Evolutionary conservation across 805 yeast species (phyloP), one percentile per base, ranked within the genome.

Genomic region (Lachancea waltii): DNA sequence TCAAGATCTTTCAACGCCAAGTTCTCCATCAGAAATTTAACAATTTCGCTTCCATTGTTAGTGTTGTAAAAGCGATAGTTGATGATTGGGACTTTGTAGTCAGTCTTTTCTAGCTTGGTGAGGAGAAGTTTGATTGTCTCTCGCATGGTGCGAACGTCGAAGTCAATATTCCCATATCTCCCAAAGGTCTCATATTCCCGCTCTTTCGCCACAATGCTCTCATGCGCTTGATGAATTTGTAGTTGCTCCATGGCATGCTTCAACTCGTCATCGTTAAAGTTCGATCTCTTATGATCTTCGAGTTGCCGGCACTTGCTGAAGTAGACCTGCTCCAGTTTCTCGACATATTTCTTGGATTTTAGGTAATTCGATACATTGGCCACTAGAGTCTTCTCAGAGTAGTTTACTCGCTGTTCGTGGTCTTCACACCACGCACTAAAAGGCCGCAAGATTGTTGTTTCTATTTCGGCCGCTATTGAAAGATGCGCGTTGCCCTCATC

Each of bases 281-380:
- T 43, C 6, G 48, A 30, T 35, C 50, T 47, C 34, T 49, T 60
- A 40, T 75, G 70, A 40, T 81, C 85, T 56, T 85, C 95, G 37
- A 82, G 66, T 43, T 76, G 63, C 36, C 94, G 66, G 58, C 92
- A 84, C 54, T 80, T 81, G 60, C 79, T 82, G 68, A 81, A 84
- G 57, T 85, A 85, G 40, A 71, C 72, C 58, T 74, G 78, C 56
- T 78, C 85, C 30, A 68, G 51, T 45, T 73, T 67, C 46, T 70
- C 68, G 36, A 79, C 75, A 24, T 60, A 58, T 10, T 58, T 54
- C 45, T 67, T 62, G 27, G 65, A 69, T 36, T 62, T 67, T 33
- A 74, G 73, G 56, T 75, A 82, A 33, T 61, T 65, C 47, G 70
- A 72, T 31, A 75, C 67, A 46, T 75, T 77, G 15, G 63, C 67